phyloP scores from a whole-genome alignment of 2,329 filamentous ascomycete species.

The Colletotrichum magnum region DNA sequence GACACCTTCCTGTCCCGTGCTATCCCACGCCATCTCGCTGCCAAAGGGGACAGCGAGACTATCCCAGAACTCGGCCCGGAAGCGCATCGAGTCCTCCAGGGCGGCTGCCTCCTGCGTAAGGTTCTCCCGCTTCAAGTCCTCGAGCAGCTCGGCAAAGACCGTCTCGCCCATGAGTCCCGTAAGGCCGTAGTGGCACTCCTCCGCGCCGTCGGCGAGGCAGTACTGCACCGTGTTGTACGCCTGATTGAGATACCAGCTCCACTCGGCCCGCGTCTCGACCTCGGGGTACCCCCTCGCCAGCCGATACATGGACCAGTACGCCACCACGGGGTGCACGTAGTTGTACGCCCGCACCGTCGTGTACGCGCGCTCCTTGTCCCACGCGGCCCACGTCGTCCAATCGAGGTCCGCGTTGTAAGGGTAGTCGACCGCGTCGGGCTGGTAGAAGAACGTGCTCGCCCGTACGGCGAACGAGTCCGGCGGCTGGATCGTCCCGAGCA shows the following conservation, averaged over 20 bases:
- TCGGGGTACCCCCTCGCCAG: slow-evolving; percentile 64
- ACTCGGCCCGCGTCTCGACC: slow-evolving; percentile 49
- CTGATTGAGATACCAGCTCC: slow-evolving; percentile 69
- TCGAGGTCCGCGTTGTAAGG: slow-evolving; percentile 58
- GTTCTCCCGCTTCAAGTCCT: slow-evolving; percentile 64
- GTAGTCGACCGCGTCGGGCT: slow-evolving; percentile 60
- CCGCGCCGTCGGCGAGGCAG: slow-evolving; percentile 54
- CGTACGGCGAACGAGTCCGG: slow-evolving; percentile 59
- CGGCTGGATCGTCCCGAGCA: slow-evolving; percentile 64
- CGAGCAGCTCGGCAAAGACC: slow-evolving; percentile 66
- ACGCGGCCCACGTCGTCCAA: slow-evolving; percentile 52
- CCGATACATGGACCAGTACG: slow-evolving; percentile 72
- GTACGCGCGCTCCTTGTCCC: slow-evolving; percentile 58
- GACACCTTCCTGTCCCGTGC: slow-evolving; percentile 72
- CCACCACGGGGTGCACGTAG: slow-evolving; percentile 69
- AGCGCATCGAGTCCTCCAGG: slow-evolving; percentile 60
- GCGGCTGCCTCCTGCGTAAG: slow-evolving; percentile 49
- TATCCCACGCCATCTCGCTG: slow-evolving; percentile 75
- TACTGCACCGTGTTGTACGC: slow-evolving; percentile 65
- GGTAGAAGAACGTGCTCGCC: slow-evolving; percentile 69
- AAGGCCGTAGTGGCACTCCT: slow-evolving; percentile 53
- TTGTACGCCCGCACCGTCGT: slow-evolving; percentile 68
- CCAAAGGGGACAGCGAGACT: slow-evolving; percentile 67
- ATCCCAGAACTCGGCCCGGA: slow-evolving; percentile 65
- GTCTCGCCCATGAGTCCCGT: slow-evolving; percentile 73